These are phyloP conservation scores for Beauveria medogensis DNA, from an alignment of 2,329 filamentous ascomycete genomes.

Conservation along the genomic window DNA sequence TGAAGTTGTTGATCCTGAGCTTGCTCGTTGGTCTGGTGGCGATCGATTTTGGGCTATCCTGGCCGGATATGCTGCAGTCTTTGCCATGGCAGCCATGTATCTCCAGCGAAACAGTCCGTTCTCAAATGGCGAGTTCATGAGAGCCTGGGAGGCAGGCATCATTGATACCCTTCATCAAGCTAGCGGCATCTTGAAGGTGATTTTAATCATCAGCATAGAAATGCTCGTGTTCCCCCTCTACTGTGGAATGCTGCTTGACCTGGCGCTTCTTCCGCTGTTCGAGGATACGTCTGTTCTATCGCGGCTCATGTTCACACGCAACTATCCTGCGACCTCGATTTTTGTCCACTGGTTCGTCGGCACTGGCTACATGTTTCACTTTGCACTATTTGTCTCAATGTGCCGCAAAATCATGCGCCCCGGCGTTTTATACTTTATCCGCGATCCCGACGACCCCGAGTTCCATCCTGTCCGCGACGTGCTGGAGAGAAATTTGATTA, in stretches of 20 bases:
- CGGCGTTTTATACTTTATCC: slow-evolving; percentile 94
- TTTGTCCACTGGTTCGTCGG: slow-evolving; percentile 99
- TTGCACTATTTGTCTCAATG: slow-evolving; percentile 97
- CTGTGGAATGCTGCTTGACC: slow-evolving; percentile 82
- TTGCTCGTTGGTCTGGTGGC: slow-evolving; percentile 59
- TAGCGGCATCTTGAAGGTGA: slow-evolving; percentile 94
- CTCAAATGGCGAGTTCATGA: slow-evolving; percentile 45
- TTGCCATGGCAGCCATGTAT: slow-evolving; percentile 68
- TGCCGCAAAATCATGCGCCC: slow-evolving; percentile 95
- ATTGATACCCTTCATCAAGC: slow-evolving; percentile 85
- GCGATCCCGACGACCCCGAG: slow-evolving; percentile 94
- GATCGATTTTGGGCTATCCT: slow-evolving; percentile 66
- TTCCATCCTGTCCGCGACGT: slow-evolving; percentile 98
- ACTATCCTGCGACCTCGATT: slow-evolving; percentile 78
- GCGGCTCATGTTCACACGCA: slow-evolving; percentile 67
- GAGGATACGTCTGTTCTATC: slow-evolving; percentile 69
- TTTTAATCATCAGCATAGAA: slow-evolving; percentile 96
- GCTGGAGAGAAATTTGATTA: slow-evolving; percentile 82
- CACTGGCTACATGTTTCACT: slow-evolving; percentile 99
- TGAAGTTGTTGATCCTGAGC: slow-evolving; percentile 40
- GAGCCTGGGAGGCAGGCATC: slow-evolving; percentile 65
- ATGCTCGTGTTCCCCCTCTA: slow-evolving; percentile 97
- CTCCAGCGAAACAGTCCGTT: slow-evolving; percentile 65
- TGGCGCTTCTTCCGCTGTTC: slow-evolving; percentile 84
- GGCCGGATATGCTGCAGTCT: slow-evolving; percentile 73